Base-by-base conservation (phyloP, 768 basidiomycete species). In the Albatrellus ellisii region DNA sequence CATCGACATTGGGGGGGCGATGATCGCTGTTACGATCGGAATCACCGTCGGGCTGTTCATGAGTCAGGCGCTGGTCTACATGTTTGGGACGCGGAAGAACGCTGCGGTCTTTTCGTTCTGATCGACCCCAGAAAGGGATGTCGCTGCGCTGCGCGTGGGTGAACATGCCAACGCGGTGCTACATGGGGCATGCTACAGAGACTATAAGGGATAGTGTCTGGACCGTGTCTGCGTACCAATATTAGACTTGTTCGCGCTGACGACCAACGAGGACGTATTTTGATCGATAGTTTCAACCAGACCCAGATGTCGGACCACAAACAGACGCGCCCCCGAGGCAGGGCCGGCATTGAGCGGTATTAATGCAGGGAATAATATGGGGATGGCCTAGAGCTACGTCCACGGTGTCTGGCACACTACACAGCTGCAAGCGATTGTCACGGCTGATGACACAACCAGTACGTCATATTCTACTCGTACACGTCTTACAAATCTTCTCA, bases 1-100 rank as follows among this genome's bases (percentile, higher is more conserved):
- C 22, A 82, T 88, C 46, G 86, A 86, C 50, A 81, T 87, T 41
- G 81, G 86, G 45, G 79, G 80, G 25, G 79, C 84, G 11, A 87
- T 87, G 79, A 82, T 84, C 46, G 75, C 79, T n/a, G 86, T 89
- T 26, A 82, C 82, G 0, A 87, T 89, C 44, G 87, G 87, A 22
- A 87, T 90, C 50, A 88, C 84, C 0, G 84, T 88, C 22, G 85
- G 87, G 14, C 57, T 89, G 31, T 89, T 88, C 60, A 85, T 81
- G 69, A 85, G 81, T 52, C 81, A 85, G 54, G 78, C 83, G 11
- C 59, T 89, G 38, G 83, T 90, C 14, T 88, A 88, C 54, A 79
- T 78, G 44, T 88, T 90, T 49, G 87, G 83, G 6, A 65, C 71
- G 8, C 69, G 80, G 44, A 87, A 88, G 62, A 79, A 75, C 43